phyloP scores from a whole-genome alignment of 1,139 yeast species.

The Arxiozyma telluris region DNA sequence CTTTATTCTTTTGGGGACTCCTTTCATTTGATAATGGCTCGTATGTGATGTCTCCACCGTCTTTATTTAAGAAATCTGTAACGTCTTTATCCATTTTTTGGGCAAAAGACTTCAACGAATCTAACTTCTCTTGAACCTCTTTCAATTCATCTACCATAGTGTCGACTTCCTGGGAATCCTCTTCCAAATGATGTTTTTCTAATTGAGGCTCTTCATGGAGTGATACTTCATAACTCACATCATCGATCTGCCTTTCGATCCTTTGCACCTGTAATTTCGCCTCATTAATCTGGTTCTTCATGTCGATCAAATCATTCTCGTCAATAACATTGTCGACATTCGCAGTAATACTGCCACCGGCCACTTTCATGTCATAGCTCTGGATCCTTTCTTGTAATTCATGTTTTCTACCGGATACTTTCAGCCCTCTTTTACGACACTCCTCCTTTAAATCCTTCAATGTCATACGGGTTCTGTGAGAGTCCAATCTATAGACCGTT shows the following conservation, averaged over 20 bases:
- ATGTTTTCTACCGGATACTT: slow-evolving; percentile 46
- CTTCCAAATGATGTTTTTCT: neutral
- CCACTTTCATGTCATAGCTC: neutral
- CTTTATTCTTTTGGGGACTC: neutral
- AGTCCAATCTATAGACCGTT: neutral
- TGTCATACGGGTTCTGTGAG: too few species aligned
- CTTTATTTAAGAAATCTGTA: neutral
- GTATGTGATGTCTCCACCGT: slow-evolving; percentile 1
- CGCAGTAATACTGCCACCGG: too few species aligned
- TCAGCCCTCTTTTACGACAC: slow-evolving; percentile 47
- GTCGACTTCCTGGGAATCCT: neutral
- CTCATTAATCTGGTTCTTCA: neutral
- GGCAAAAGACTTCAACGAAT: neutral
- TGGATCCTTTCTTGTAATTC: slow-evolving; percentile 38
- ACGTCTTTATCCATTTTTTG: neutral
- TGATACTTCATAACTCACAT: neutral
- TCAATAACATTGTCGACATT: neutral
- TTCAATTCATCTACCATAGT: slow-evolving; percentile 1
- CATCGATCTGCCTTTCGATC: neutral
- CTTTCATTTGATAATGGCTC: neutral
- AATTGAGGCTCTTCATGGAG: neutral
- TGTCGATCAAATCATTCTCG: neutral
- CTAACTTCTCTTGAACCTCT: neutral
- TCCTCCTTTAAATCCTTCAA: slow-evolving; percentile 43
- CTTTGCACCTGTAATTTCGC: neutral